A percentile compares a stretch with the other conserved stretches of the same genome.
Conservation (phyloP, 768 basidiomycete genomes). For the Tricholoma hemisulphureum region DNA sequence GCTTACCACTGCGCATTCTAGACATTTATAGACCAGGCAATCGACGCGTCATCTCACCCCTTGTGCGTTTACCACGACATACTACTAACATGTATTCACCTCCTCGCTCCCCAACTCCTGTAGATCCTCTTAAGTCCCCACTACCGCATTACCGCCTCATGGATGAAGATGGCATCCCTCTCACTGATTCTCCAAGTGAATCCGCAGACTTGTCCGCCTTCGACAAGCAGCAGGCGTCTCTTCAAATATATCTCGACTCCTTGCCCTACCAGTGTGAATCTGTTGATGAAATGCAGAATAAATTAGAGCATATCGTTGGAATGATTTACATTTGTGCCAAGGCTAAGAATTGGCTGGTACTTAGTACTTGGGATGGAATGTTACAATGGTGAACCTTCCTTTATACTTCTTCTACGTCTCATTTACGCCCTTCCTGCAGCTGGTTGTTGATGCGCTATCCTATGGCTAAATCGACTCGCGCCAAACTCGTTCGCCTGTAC, state of each 20-base stretch:
- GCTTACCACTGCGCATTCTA: neutral
- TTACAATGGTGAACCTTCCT: slow-evolving; percentile 63
- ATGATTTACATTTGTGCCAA: slow-evolving; percentile 71
- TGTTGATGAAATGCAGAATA: slow-evolving; percentile 65
- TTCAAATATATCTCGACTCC: slow-evolving; percentile 64
- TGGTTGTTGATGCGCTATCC: slow-evolving; percentile 85
- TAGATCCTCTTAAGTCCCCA: neutral
- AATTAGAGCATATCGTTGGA: slow-evolving; percentile 66
- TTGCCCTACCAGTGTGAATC: slow-evolving; percentile 76
- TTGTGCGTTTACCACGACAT: neutral
- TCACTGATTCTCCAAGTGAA: slow-evolving; percentile 39
- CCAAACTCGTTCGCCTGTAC: slow-evolving; percentile 71
- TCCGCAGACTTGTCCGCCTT: slow-evolving; percentile 38
- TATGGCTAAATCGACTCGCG: slow-evolving; percentile 63
- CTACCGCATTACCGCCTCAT: slow-evolving; percentile 27
- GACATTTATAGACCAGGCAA: neutral
- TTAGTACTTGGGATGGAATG: slow-evolving; percentile 77
- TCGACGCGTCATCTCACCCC: slow-evolving; percentile 1
- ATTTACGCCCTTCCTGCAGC: no score
- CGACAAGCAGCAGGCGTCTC: slow-evolving; percentile 59
- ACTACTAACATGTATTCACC: neutral
- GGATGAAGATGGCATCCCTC: slow-evolving; percentile 60
- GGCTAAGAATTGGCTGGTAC: slow-evolving; percentile 69
- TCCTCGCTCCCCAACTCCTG: neutral
- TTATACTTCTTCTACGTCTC: neutral